Conservation (phyloP, 2,329 filamentous ascomycete genomes). For the Microdochium bolleyi region DNA sequence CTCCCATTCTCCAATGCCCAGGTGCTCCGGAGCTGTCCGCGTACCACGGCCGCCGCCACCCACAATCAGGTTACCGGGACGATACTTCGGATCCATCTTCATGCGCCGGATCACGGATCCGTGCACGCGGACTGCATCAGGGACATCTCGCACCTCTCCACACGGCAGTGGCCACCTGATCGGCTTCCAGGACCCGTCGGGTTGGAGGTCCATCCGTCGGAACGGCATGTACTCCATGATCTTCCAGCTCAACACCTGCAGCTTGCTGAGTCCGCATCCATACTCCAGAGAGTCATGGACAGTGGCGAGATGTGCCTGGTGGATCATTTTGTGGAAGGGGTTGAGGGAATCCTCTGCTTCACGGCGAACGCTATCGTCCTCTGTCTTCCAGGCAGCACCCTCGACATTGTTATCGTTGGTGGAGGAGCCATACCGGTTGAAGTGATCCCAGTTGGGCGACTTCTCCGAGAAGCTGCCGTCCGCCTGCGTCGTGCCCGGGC, state of each 20-base stretch:
- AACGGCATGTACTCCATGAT: constrained; percentile 79
- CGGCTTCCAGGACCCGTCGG: constrained; percentile 68
- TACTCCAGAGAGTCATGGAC: constrained; percentile 68
- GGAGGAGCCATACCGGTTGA: constrained; percentile 4
- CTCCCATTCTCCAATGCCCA: constrained; percentile 67
- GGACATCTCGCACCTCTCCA: constrained; percentile 72
- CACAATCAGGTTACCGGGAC: constrained; percentile 72
- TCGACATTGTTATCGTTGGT: background rate
- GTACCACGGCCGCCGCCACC: constrained; percentile 70
- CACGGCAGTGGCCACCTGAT: constrained; percentile 74
- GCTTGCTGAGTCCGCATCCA: constrained; percentile 44
- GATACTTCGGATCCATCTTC: constrained; percentile 52
- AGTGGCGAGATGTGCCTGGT: constrained; percentile 42
- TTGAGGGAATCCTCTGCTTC: constrained; percentile 3
- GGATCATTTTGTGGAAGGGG: constrained; percentile 50
- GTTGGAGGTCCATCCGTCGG: constrained; percentile 67
- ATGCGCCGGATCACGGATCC: constrained; percentile 68
- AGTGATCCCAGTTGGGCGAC: constrained; percentile 5
- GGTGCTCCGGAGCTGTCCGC: constrained; percentile 47
- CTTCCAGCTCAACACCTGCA: constrained; percentile 61
- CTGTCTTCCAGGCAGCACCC: constrained; percentile 3
- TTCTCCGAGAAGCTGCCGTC: constrained; percentile 2
- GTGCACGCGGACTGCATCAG: constrained; percentile 61
- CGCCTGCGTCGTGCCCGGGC: background rate
- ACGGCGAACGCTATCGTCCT: background rate